phyloP scores from a whole-genome alignment of 2,329 filamentous ascomycete species.

The Metarhizium rileyi region DNA sequence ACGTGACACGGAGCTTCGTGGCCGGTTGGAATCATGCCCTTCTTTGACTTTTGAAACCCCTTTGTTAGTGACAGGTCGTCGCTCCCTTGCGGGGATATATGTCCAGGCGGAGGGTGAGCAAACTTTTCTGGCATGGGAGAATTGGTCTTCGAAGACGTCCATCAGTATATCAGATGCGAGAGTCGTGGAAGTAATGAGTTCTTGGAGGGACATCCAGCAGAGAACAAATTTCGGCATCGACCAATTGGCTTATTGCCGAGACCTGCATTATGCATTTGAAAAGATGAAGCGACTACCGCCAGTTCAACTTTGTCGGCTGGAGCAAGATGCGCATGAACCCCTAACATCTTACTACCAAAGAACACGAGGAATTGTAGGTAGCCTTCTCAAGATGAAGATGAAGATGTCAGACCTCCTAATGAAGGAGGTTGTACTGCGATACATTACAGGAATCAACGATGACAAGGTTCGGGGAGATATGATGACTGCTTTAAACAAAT shows the following conservation, averaged over 20 bases:
- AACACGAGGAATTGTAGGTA: slow-evolving; percentile 20
- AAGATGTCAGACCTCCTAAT: slow-evolving; percentile 6
- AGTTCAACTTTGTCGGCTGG: slow-evolving; percentile 42
- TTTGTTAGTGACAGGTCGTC: slow-evolving; percentile 21
- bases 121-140: slow-evolving; percentile 31
- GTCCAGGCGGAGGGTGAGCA: slow-evolving; percentile 48
- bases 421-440: slow-evolving; percentile 29
- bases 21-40: slow-evolving; percentile 34
- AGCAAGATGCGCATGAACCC: slow-evolving; percentile 44
- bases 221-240: slow-evolving; percentile 32
- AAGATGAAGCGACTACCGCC: slow-evolving; percentile 41
- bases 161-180: slow-evolving; percentile 14
- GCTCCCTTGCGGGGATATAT: slow-evolving; percentile 44
- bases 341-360: slow-evolving; percentile 39
- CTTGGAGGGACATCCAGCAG: slow-evolving; percentile 37
- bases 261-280: slow-evolving; percentile 38
- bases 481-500: slow-evolving; percentile 8
- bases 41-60: slow-evolving; percentile 32
- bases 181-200: slow-evolving; percentile 25
- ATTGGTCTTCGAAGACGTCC: slow-evolving; percentile 12
- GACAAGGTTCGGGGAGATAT: slow-evolving; percentile 35
- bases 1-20: slow-evolving; percentile 32
- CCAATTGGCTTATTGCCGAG: slow-evolving; percentile 40
- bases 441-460: slow-evolving; percentile 42
- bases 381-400: slow-evolving; percentile 27